Evolutionary conservation across 2,329 filamentous ascomycete species (phyloP).

Genomic region (Fusarium proliferatum): DNA sequence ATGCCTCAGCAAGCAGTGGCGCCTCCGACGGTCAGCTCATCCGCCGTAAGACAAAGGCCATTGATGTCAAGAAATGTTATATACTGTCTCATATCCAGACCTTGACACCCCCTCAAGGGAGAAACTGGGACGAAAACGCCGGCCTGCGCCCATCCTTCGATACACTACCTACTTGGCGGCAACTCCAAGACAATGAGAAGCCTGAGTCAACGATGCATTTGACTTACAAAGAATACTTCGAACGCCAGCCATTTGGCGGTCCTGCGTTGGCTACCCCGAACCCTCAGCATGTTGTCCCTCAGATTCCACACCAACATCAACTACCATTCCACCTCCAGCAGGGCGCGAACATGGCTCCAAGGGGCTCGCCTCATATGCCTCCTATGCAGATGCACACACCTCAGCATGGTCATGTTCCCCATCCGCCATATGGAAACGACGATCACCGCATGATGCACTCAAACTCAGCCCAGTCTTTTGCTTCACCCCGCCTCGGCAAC

Average conservation of each 20-base stretch:
- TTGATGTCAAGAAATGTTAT: conserved; percentile 76
- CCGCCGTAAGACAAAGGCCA: conserved; percentile 76
- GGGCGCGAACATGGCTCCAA: conserved; percentile 72
- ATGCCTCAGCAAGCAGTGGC: conserved; percentile 41
- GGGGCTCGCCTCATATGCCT: conserved; percentile 79
- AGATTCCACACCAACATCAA: conserved; percentile 84
- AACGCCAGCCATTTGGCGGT: conserved; percentile 68
- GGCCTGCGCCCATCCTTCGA: conserved; percentile 88
- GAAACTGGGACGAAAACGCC: conserved; percentile 79
- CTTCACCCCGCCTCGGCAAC: conserved; percentile 82
- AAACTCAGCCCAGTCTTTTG: conserved; percentile 84
- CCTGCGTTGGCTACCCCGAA: conserved; percentile 75
- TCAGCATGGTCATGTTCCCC: conserved; percentile 75
- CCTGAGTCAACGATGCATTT: conserved; percentile 70
- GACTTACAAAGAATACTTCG: conserved; percentile 84
- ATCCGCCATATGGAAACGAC: conserved; percentile 77
- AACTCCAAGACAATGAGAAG: conserved; percentile 77
- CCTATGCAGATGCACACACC: conserved; percentile 81
- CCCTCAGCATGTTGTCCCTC: conserved; percentile 74
- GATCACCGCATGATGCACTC: conserved; percentile 91
- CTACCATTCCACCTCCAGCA: conserved; percentile 86
- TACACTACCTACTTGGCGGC: conserved; percentile 87
- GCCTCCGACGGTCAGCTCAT: conserved; percentile 61
- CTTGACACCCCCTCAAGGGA: conserved; percentile 62
- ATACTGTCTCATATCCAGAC: conserved; percentile 67